Evolutionary conservation across 2,329 filamentous ascomycete genomes (phyloP).

Genomic region (Xylariales sp.): DNA sequence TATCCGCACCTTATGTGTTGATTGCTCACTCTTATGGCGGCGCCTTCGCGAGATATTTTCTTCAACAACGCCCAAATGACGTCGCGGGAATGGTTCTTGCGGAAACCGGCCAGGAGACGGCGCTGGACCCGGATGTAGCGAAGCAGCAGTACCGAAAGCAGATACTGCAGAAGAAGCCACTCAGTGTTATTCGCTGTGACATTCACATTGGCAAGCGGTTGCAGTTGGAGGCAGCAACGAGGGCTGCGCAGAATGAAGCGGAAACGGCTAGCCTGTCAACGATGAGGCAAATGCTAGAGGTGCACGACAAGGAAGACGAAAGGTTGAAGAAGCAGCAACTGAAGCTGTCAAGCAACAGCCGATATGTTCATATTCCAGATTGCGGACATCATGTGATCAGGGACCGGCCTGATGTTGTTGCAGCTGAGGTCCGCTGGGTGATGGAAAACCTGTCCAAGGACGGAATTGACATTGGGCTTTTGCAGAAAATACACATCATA

Average conservation of each 20-base stretch:
- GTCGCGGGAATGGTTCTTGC: constrained; percentile 22
- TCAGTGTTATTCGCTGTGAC: constrained; percentile 23
- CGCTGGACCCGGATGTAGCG: constrained; percentile 17
- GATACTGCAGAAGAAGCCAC: constrained; percentile 17
- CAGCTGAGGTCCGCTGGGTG: constrained; percentile 23
- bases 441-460: constrained; percentile 7
- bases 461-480: neutral
- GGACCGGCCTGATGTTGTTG: constrained; percentile 21
- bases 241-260: neutral
- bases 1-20: constrained; percentile 19
- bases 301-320: constrained; percentile 20
- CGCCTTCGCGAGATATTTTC: constrained; percentile 22
- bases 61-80: constrained; percentile 11
- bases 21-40: constrained; percentile 27
- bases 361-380: constrained; percentile 20
- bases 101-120: constrained; percentile 26
- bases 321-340: constrained; percentile 23
- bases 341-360: constrained; percentile 14
- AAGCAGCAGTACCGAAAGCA: constrained; percentile 15
- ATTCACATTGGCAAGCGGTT: constrained; percentile 17
- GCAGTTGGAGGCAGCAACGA: constrained; percentile 13
- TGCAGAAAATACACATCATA: neutral
- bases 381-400: constrained; percentile 23
- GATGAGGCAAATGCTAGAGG: constrained; percentile 16
- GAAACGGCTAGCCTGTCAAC: constrained; percentile 2